phyloP scores from a whole-genome alignment of 176 grass and related monocot species.

The Triticum dicoccoides region DNA sequence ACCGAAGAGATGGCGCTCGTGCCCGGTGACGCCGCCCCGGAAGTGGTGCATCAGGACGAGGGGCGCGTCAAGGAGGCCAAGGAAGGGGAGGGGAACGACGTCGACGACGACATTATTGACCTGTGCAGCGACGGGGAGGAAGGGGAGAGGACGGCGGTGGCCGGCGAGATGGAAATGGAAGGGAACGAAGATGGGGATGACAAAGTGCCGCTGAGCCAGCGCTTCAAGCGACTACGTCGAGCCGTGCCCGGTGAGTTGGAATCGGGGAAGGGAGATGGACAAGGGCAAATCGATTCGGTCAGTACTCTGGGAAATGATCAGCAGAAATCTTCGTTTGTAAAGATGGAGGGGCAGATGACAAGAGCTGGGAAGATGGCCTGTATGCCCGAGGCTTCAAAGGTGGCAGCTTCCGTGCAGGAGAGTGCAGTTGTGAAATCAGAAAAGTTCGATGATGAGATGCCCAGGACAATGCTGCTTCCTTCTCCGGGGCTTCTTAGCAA shows the following conservation, averaged over 20 bases:
- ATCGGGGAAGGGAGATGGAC: neutral
- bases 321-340: neutral
- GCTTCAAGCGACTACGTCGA: constrained; percentile 1
- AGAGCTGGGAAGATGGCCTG: neutral
- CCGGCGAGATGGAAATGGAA: neutral
- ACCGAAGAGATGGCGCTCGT: neutral
- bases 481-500: neutral
- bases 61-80: neutral
- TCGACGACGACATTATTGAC: neutral
- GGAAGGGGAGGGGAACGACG: neutral
- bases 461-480: neutral
- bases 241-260: neutral
- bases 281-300: neutral
- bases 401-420: neutral
- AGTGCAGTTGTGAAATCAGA: neutral
- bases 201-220: constrained; percentile 9
- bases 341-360: neutral
- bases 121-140: neutral
- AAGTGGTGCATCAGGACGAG: neutral
- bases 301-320: neutral
- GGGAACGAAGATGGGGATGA: constrained; percentile 16
- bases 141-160: neutral
- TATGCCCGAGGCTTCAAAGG: neutral
- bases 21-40: neutral
- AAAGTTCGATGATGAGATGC: neutral